Evolutionary conservation across 371 early-diverging fungal species (phyloP).

Genomic region (Capniomyces stellatus): DNA sequence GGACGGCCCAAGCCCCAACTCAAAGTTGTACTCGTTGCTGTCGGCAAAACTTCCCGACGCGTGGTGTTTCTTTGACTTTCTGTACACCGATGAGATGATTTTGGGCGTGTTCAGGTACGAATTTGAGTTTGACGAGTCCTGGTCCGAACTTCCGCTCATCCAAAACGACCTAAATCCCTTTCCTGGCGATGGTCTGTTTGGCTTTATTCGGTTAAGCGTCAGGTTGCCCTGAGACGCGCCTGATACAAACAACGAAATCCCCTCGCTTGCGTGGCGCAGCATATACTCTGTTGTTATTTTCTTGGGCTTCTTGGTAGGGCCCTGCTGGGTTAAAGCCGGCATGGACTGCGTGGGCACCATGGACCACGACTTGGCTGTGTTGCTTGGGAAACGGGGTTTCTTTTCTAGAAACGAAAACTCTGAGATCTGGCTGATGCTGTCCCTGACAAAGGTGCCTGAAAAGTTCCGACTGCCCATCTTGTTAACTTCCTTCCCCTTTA

Average conservation of each 20-base stretch:
- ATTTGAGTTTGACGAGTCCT: neutral
- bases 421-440: no score
- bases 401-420: no score
- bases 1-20: no score
- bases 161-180: neutral
- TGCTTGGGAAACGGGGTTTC: neutral
- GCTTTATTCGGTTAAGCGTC: no score
- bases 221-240: no score
- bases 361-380: neutral
- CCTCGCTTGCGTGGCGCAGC: neutral
- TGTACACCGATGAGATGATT: neutral
- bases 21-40: neutral
- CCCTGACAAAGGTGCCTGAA: neutral
- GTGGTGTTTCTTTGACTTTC: neutral
- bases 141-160: neutral
- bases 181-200: neutral
- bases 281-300: neutral
- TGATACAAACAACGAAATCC: neutral
- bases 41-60: no score
- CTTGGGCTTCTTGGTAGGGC: no score
- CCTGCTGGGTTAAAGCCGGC: neutral
- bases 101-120: no score
- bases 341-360: neutral
- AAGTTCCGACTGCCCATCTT: neutral
- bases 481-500: neutral